Percentiles rank a stretch among this genome's conserved stretches.
Evolutionary conservation across 257 asterid genomes (phyloP).

Genomic region (Solanum dulcamara): DNA sequence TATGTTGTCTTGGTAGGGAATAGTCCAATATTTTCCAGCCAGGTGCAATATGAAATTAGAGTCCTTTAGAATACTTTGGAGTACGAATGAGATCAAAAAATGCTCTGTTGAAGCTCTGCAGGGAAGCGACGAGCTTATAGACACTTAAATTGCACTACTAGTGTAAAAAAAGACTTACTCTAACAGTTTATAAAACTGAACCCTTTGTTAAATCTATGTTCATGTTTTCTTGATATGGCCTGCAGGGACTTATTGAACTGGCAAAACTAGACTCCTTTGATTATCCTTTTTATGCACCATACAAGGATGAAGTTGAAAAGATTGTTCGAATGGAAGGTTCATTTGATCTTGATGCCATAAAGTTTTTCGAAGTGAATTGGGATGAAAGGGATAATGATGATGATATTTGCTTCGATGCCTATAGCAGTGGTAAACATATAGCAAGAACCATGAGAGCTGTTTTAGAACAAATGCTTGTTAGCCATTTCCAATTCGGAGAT

Average conservation of each 20-base stretch:
- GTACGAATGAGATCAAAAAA: not conserved
- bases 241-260: constrained; percentile 6
- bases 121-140: not conserved
- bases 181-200: not conserved
- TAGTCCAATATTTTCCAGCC: not conserved
- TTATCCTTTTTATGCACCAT: constrained; percentile 4
- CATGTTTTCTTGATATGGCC: not conserved
- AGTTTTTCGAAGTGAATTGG: not conserved
- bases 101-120: not conserved
- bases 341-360: not conserved
- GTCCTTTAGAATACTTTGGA: not conserved
- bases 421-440: not conserved
- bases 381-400: not conserved
- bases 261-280: constrained; percentile 8
- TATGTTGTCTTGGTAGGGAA: not conserved
- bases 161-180: not conserved
- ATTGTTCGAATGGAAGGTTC: constrained; percentile 7
- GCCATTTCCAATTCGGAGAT: not conserved
- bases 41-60: not conserved
- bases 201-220: not conserved
- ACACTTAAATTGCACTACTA: not conserved
- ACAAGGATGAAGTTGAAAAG: constrained; percentile 4
- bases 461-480: not conserved
- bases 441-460: not conserved
- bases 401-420: not conserved